These are phyloP conservation scores for Tubosaeta sp. DNA, from an alignment of 768 basidiomycete species.

Conservation along the genomic window DNA sequence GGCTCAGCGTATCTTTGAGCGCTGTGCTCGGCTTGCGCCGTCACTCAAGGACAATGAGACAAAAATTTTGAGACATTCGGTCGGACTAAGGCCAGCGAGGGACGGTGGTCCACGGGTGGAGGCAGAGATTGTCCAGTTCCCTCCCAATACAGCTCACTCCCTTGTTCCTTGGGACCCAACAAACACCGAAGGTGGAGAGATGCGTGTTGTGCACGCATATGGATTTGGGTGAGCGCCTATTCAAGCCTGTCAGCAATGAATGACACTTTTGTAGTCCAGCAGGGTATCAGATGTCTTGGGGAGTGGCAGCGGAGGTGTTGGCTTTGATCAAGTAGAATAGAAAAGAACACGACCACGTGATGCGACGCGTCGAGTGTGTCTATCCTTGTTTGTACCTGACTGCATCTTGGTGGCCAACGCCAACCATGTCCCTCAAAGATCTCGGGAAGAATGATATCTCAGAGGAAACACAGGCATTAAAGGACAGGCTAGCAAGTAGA, in stretches of 20 bases:
- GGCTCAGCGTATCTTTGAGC: conserved; percentile 43
- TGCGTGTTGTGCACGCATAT: conserved; percentile 53
- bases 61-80: conserved; percentile 49
- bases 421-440: conserved; percentile 36
- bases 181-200: conserved; percentile 18
- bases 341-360: conserved; percentile 31
- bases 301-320: conserved; percentile 39
- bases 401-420: conserved; percentile 12
- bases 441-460: conserved; percentile 38
- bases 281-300: conserved; percentile 43
- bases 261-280: conserved; percentile 23
- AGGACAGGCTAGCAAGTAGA: conserved; percentile 35
- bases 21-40: conserved; percentile 39
- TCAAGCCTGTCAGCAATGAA: background rate
- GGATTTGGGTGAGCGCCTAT: conserved; percentile 47
- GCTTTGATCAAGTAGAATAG: conserved; percentile 16
- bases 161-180: conserved; percentile 16
- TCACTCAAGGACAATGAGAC: conserved; percentile 28
- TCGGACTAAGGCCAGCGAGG: conserved; percentile 55
- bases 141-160: conserved; percentile 21
- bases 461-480: conserved; percentile 34
- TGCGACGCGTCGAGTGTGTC: conserved; percentile 25
- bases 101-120: conserved; percentile 56
- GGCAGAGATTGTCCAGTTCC: conserved; percentile 37
- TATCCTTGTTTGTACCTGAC: conserved; percentile 23